phyloP scores from a whole-genome alignment of 2,329 filamentous ascomycete genomes.

The Fusarium sp. region DNA sequence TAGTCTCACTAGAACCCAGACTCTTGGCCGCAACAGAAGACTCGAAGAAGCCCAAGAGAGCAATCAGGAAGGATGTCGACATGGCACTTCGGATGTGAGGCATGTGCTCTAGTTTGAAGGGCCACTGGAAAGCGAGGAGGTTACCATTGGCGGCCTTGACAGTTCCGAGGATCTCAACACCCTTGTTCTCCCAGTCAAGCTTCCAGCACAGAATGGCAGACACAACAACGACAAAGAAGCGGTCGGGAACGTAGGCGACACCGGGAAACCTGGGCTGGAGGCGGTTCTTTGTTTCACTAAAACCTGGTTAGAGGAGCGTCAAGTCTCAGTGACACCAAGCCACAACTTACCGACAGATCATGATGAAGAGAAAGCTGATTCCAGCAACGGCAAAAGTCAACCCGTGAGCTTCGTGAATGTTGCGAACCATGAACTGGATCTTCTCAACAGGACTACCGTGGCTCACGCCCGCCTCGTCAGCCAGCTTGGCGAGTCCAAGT shows the following conservation, averaged over 20 bases:
- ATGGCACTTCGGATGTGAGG: conserved; percentile 86
- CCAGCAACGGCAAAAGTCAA: conserved; percentile 83
- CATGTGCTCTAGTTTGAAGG: conserved; percentile 82
- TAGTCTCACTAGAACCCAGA: conserved; percentile 75
- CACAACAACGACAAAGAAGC: conserved; percentile 88
- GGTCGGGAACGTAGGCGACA: conserved; percentile 91
- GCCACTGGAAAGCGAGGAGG: conserved; percentile 85
- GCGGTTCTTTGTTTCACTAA: conserved; percentile 82
- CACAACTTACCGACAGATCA: conserved; percentile 80
- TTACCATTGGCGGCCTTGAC: conserved; percentile 80
- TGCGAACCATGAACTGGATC: conserved; percentile 79
- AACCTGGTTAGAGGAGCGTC: conserved; percentile 7
- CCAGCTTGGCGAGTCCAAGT: conserved; percentile 78
- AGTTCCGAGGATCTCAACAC: conserved; percentile 85
- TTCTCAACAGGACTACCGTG: conserved; percentile 92
- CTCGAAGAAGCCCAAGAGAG: conserved; percentile 97
- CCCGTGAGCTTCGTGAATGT: conserved; percentile 74
- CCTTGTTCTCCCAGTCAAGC: conserved; percentile 82
- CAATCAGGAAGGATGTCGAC: conserved; percentile 92
- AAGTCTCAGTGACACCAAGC: neutral
- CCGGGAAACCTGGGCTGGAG: conserved; percentile 83
- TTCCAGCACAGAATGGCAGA: conserved; percentile 84
- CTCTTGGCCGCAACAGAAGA: conserved; percentile 96
- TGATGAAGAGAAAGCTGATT: conserved; percentile 86
- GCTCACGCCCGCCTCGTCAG: conserved; percentile 73